phyloP scores from a whole-genome alignment of 345 rosid genomes.

The Arabidopsis thaliana region DNA sequence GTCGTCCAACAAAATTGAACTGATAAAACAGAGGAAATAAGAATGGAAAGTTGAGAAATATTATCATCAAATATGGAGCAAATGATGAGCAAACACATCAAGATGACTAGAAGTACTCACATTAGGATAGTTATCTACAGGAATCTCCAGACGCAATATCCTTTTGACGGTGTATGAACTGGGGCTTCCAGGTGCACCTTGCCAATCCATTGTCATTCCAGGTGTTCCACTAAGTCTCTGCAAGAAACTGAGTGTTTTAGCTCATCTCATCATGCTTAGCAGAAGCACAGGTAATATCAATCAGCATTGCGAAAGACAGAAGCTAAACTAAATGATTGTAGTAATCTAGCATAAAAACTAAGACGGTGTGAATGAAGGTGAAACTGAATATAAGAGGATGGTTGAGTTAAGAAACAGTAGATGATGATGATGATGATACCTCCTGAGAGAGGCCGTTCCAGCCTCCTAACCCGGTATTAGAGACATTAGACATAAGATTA shows the following conservation, averaged over 20 bases:
- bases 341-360: slow-evolving; percentile 10
- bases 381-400: background rate
- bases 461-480: slow-evolving; percentile 71
- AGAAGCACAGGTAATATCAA: background rate
- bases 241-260: background rate
- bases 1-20: slow-evolving; percentile 99
- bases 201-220: slow-evolving; percentile 99
- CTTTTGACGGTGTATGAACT: slow-evolving; percentile 95
- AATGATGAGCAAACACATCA: background rate
- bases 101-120: slow-evolving; percentile 30
- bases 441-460: slow-evolving; percentile 86
- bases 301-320: background rate
- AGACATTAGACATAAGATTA: slow-evolving; percentile 78
- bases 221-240: slow-evolving; percentile 87
- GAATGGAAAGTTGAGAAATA: background rate
- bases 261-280: slow-evolving; percentile 3
- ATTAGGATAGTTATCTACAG: slow-evolving; percentile 71
- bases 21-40: slow-evolving; percentile 36
- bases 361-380: background rate
- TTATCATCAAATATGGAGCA: background rate
- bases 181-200: slow-evolving; percentile 97
- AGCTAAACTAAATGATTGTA: background rate
- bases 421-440: slow-evolving; percentile 54
- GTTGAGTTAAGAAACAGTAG: background rate
- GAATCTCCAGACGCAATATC: slow-evolving; percentile 98